These are phyloP conservation scores for Grifola frondosa DNA, from an alignment of 1,284 basidiomycete species.

Conservation along the genomic window DNA sequence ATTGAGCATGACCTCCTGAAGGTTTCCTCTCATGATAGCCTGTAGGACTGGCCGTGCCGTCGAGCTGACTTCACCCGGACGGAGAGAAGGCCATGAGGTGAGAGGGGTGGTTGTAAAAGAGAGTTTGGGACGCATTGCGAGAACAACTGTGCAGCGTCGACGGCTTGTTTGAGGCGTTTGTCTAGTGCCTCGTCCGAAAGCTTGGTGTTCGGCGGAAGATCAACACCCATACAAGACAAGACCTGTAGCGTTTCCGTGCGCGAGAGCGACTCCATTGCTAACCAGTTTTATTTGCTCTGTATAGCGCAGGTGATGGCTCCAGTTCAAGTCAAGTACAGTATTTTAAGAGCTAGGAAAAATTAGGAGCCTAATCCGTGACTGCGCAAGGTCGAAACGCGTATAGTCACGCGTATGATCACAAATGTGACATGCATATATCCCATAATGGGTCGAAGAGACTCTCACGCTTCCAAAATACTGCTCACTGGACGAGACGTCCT, in stretches of 20 bases:
- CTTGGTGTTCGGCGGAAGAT: constrained; percentile 27
- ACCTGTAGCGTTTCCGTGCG: constrained; percentile 12
- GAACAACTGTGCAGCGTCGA: constrained; percentile 26
- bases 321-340: too few relatives aligned
- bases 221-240: constrained; percentile 25
- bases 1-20: constrained; percentile 8
- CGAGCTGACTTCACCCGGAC: neutral
- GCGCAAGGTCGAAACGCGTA: too few relatives aligned
- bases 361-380: too few relatives aligned
- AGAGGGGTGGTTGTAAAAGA: constrained; percentile 20
- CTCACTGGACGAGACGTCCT: too few relatives aligned
- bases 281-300: neutral
- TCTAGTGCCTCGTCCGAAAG: constrained; percentile 27
- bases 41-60: constrained; percentile 1
- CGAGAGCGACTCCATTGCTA: constrained; percentile 11
- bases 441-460: too few relatives aligned
- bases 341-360: too few relatives aligned
- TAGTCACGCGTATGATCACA: too few relatives aligned
- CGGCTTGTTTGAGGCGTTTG: constrained; percentile 27
- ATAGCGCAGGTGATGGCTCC: too few relatives aligned
- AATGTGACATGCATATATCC: too few relatives aligned
- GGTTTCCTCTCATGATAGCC: constrained; percentile 16
- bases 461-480: too few relatives aligned
- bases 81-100: constrained; percentile 9
- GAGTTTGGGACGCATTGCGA: constrained; percentile 10